These are phyloP conservation scores for Hyaloscypha hepaticicola DNA, from an alignment of 495 filamentous ascomycete species.

Conservation along the genomic window DNA sequence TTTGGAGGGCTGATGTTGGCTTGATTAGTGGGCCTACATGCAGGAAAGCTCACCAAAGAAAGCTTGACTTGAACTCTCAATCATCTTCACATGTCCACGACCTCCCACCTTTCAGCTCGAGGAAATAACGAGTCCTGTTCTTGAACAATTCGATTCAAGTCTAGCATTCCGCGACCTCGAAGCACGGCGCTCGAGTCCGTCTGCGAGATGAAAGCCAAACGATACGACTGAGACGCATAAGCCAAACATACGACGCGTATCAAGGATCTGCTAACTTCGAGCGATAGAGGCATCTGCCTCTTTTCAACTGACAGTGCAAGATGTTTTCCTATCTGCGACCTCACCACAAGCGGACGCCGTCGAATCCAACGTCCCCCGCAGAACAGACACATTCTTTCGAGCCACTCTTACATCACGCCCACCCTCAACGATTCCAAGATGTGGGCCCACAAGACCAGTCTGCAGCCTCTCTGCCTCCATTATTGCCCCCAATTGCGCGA, in stretches of 20 bases:
- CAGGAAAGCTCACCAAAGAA: neutral
- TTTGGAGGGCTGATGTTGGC: neutral
- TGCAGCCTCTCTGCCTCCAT: conserved; percentile 34
- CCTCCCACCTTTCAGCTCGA: neutral
- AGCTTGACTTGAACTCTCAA: neutral
- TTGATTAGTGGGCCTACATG: neutral
- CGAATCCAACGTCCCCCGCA: conserved; percentile 50
- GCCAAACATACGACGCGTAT: neutral
- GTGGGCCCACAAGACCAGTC: conserved; percentile 7
- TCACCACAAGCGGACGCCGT: conserved; percentile 49
- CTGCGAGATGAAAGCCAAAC: conserved; percentile 1
- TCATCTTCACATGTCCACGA: conserved; percentile 6
- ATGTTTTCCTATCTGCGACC: conserved; percentile 58
- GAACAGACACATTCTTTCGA: conserved; percentile 41
- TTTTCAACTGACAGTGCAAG: neutral
- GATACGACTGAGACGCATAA: neutral
- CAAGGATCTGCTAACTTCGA: neutral
- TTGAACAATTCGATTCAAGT: neutral
- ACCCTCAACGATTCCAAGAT: conserved; percentile 27
- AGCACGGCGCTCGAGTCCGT: neutral
- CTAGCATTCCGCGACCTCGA: neutral
- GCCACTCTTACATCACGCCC: conserved; percentile 37
- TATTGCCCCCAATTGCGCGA: conserved; percentile 45
- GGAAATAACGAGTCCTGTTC: neutral
- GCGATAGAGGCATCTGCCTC: neutral